Evolutionary conservation across 495 filamentous ascomycete genomes (phyloP).

Genomic region (Chaetomidium leptoderma): DNA sequence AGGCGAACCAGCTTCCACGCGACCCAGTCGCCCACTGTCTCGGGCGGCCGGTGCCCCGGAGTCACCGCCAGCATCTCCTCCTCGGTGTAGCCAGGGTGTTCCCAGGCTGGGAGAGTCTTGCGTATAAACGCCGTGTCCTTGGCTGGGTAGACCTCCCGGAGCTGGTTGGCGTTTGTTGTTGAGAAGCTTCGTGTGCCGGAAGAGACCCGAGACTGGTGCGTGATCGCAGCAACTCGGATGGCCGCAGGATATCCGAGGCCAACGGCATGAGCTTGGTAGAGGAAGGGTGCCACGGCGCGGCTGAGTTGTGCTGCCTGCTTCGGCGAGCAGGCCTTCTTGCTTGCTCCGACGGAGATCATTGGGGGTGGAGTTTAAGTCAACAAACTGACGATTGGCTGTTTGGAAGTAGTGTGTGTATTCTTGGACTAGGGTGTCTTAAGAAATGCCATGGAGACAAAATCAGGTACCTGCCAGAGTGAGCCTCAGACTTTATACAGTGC

Average conservation of each 20-base stretch:
- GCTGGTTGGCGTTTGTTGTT: slow-evolving; percentile 35
- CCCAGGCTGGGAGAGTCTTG: slow-evolving; percentile 58
- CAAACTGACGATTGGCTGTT: background rate
- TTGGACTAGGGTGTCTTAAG: background rate
- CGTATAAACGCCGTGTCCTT: slow-evolving; percentile 47
- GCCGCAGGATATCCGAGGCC: slow-evolving; percentile 26
- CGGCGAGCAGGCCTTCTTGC: slow-evolving; percentile 25
- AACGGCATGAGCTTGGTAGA: slow-evolving; percentile 16
- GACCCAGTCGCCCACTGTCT: slow-evolving; percentile 40
- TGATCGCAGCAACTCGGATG: slow-evolving; percentile 18
- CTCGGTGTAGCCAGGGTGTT: slow-evolving; percentile 59
- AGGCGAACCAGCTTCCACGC: slow-evolving; percentile 45
- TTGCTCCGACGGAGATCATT: slow-evolving; percentile 32
- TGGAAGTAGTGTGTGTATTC: background rate
- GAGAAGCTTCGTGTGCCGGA: slow-evolving; percentile 34
- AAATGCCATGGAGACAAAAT: background rate
- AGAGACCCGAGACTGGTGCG: slow-evolving; percentile 8
- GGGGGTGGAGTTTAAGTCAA: background rate
- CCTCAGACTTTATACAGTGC: background rate
- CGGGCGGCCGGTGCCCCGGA: slow-evolving; percentile 36
- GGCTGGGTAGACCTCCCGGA: slow-evolving; percentile 46
- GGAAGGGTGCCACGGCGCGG: slow-evolving; percentile 23
- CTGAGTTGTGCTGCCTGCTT: slow-evolving; percentile 35
- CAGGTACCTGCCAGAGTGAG: background rate
- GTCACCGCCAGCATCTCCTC: slow-evolving; percentile 43